Evolutionary conservation across 352 stramenopile species (phyloP), one percentile per base, ranked within the genome.

Genomic region (Globisporangium okanoganense): DNA sequence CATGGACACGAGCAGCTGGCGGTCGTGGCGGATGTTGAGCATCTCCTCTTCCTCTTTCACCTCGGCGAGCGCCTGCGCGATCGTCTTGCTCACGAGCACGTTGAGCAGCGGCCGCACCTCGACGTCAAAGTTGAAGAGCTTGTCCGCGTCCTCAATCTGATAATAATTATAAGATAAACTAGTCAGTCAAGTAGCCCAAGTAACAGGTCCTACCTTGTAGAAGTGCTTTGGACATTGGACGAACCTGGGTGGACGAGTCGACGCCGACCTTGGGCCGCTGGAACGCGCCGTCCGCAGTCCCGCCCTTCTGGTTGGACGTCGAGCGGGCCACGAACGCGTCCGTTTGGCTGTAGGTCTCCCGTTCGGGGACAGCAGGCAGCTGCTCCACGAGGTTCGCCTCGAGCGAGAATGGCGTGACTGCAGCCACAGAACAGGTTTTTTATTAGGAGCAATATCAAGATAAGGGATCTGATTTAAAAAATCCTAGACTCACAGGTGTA

Each of bases 1-100:
- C 48, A 74, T 62, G 2, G 51, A 64, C n/a, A 79, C 58, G 29
- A 92, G 59, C 12, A 78, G 33, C 12, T 73, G 67, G 16, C 74
- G 73, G 29, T 83, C 65, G 13, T 62, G 48, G 18, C 76, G 51
- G 12, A 92, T 67, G 35, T 73, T 64, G 29, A 61, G 57, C 54
- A 93, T 81, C 56, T 94, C 85, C 27, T 83, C 60, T 29, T 95
- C 85, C 44, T 92, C 77, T 40, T 87, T 84, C 20, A 95, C 76
- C 67, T 95, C 87, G 2, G 67, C 57, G 3, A 94, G 56, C 18
- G 81, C 85, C 64, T 95, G 87, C 18, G 86, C 80, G 10, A 95
- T 70, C 3, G 83, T 95, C 55, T 94, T 95, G 68, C 75, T 88
- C 29, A 94, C 83, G 20, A 95, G 53, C 1, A 94, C 79, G 53